Percentiles rank a stretch among this genome's conserved stretches.
Evolutionary conservation across 2,329 filamentous ascomycete species (phyloP).

Genomic region (Fusarium sp.): DNA sequence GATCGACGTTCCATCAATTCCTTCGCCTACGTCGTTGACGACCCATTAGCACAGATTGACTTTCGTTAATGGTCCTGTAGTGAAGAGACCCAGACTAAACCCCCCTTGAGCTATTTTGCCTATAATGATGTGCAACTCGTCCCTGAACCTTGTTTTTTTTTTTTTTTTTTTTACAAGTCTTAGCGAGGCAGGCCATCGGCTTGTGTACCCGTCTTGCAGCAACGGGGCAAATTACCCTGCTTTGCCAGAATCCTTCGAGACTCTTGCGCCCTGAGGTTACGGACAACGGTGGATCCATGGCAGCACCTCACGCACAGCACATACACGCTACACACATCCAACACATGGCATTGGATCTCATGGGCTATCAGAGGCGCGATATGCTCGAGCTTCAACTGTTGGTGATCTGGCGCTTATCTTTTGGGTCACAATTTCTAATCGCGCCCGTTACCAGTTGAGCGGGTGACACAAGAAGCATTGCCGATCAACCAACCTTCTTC

Average conservation of each 20-base stretch:
- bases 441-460: conserved; percentile 1
- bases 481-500: background rate
- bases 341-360: background rate
- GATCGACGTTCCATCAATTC: conserved; percentile 12
- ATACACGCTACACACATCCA: background rate
- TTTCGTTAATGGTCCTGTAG: background rate
- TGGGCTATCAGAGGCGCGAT: background rate
- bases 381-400: conserved; percentile 2
- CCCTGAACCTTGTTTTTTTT: conserved; percentile 5
- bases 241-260: conserved; percentile 23
- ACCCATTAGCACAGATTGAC: background rate
- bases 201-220: conserved; percentile 18
- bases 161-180: conserved; percentile 6
- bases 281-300: background rate
- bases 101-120: conserved; percentile 18
- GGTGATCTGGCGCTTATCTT: conserved; percentile 13
- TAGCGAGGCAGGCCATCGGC: conserved; percentile 17
- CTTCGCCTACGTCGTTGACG: background rate
- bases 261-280: conserved; percentile 18
- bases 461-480: conserved; percentile 14
- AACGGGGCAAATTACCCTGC: conserved; percentile 31
- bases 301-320: background rate
- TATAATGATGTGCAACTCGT: conserved; percentile 12
- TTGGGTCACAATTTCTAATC: background rate
- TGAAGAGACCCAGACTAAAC: background rate